These are phyloP conservation scores for Dipteronia sinensis DNA, from an alignment of 345 rosid species.

Conservation along the genomic window DNA sequence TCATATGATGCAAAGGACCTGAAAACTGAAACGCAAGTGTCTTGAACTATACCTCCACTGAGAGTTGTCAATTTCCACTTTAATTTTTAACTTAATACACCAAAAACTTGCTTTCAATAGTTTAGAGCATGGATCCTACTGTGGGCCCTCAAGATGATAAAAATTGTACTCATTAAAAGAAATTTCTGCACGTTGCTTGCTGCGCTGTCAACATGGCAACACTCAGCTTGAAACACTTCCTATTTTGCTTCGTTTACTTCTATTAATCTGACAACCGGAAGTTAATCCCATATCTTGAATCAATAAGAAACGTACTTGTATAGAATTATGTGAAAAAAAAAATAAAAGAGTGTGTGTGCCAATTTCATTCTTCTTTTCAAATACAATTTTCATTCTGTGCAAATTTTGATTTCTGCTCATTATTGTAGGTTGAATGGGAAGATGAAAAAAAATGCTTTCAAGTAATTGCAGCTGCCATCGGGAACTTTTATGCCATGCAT, in stretches of 20 bases:
- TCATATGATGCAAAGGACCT: not conserved
- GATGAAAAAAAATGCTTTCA: conserved; percentile 85
- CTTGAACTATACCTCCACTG: not conserved
- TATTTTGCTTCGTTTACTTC: not conserved
- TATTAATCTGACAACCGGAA: not conserved
- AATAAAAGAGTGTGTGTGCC: not conserved
- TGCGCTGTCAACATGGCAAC: not conserved
- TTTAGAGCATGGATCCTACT: not conserved
- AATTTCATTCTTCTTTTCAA: not conserved
- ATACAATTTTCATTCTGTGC: not conserved
- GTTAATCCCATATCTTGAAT: not conserved
- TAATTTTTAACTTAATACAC: not conserved
- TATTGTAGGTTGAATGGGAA: conserved; percentile 81
- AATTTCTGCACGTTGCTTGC: not conserved
- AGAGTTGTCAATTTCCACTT: not conserved
- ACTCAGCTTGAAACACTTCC: not conserved
- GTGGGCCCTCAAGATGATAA: not conserved
- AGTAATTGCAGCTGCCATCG: conserved; percentile 84
- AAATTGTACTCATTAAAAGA: not conserved
- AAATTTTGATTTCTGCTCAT: conserved; percentile 18
- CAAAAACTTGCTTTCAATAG: not conserved
- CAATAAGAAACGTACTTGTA: not conserved
- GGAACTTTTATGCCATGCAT: conserved; percentile 89
- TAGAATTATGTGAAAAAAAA: not conserved
- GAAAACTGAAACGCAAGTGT: not conserved